Evolutionary conservation across 2,329 filamentous ascomycete genomes (phyloP).

Genomic region (Ustilaginoidea virens): DNA sequence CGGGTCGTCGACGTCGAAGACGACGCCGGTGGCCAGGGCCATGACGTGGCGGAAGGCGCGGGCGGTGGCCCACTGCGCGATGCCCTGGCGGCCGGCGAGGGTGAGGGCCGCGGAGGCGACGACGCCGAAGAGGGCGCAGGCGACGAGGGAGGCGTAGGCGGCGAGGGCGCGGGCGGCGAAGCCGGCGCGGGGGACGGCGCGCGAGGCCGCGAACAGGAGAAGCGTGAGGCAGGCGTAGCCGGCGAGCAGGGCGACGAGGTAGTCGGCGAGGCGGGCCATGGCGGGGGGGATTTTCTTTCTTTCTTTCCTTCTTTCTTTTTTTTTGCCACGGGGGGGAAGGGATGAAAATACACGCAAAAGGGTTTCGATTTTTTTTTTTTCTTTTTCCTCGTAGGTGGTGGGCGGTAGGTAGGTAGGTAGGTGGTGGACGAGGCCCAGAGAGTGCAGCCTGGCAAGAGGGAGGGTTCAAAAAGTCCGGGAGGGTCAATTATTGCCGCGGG

Average conservation of each 20-base stretch:
- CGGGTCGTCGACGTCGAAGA: slow-evolving; percentile 58
- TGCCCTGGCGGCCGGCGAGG: slow-evolving; percentile 53
- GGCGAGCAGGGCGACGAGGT: slow-evolving; percentile 30
- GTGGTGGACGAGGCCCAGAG: no score
- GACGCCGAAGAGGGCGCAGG: slow-evolving; percentile 57
- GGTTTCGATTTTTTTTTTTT: no score
- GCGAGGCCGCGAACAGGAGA: slow-evolving; percentile 47
- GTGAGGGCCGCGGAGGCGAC: slow-evolving; percentile 57
- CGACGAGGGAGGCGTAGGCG: slow-evolving; percentile 45
- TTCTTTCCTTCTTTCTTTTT: no score
- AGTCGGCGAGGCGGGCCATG: slow-evolving; percentile 13
- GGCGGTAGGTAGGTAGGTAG: no score
- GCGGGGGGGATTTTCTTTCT: no score
- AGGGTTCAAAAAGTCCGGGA: no score
- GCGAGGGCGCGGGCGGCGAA: slow-evolving; percentile 57
- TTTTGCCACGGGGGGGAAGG: not conserved
- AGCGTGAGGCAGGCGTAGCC: slow-evolving; percentile 36
- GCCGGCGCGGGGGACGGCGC: slow-evolving; percentile 39
- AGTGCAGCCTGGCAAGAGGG: no score
- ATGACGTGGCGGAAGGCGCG: slow-evolving; percentile 70
- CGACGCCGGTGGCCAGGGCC: slow-evolving; percentile 58
- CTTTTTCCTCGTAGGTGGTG: no score
- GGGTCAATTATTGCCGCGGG: no score
- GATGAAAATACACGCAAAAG: no score
- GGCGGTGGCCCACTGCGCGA: slow-evolving; percentile 74